These are phyloP conservation scores for Acanthamoeba divionensis DNA, from an alignment of 208 protist genomes.

Conservation along the genomic window DNA sequence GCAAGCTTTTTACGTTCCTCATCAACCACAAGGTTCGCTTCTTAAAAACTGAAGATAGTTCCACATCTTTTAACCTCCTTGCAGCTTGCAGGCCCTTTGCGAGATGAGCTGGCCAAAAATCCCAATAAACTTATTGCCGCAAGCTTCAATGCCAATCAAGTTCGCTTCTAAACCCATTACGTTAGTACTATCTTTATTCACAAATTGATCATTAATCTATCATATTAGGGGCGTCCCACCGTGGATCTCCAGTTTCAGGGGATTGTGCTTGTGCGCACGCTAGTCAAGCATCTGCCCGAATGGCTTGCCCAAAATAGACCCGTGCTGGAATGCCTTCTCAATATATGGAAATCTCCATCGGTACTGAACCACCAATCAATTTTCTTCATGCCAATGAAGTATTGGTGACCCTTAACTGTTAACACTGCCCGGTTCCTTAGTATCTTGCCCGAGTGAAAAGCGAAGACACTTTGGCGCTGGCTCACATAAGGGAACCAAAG, in stretches of 20 bases:
- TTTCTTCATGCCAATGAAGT: not conserved
- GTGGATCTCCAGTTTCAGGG: conserved; percentile 58
- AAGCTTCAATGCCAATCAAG: conserved; percentile 23
- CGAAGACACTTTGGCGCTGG: conserved; percentile 30
- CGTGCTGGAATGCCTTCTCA: conserved; percentile 66
- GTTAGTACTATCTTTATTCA: not conserved
- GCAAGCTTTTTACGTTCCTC: not conserved
- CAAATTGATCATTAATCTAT: not conserved
- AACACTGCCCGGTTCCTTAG: not conserved
- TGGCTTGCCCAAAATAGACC: conserved; percentile 63
- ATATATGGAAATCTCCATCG: conserved; percentile 62
- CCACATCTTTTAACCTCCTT: not conserved
- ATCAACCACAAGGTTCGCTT: conserved; percentile 7
- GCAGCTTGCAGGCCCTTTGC: not conserved
- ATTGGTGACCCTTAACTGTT: not conserved
- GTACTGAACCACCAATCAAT: not conserved
- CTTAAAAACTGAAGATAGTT: not conserved
- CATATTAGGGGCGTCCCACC: not conserved
- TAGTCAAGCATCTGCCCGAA: conserved; percentile 60
- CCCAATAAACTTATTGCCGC: not conserved
- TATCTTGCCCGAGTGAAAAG: not conserved
- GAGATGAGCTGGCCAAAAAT: conserved; percentile 28
- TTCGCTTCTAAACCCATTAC: not conserved
- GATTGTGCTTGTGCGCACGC: conserved; percentile 64
- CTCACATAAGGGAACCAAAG: conserved; percentile 71